Evolutionary conservation across 164 flowering plant genomes (phyloP).

Genomic region (Vitis rotundifolia): DNA sequence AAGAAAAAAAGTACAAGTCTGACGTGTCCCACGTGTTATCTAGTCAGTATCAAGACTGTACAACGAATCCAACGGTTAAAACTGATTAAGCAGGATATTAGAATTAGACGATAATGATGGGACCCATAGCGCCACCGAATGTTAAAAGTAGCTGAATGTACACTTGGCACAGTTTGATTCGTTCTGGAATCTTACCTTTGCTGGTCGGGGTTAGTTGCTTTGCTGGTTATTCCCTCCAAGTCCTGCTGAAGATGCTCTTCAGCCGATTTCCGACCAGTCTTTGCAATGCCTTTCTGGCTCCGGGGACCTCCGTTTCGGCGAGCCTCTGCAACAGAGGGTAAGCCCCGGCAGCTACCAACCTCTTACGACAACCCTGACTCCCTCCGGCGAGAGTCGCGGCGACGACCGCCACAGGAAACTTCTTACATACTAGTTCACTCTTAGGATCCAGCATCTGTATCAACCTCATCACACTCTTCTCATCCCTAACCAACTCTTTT

Average conservation of each 20-base stretch:
- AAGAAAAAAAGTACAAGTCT: not conserved
- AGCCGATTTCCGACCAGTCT: constrained; percentile 65
- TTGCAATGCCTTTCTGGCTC: constrained; percentile 70
- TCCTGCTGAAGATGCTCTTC: constrained; percentile 60
- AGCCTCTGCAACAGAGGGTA: constrained; percentile 54
- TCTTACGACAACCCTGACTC: constrained; percentile 53
- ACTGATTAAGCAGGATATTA: not conserved
- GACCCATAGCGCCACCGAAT: not conserved
- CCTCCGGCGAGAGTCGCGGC: constrained; percentile 52
- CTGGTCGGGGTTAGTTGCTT: constrained; percentile 40
- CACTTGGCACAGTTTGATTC: not conserved
- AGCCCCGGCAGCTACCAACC: constrained; percentile 64
- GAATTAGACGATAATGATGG: not conserved
- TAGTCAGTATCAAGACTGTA: too few relatives aligned
- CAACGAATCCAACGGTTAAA: not conserved
- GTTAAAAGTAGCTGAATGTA: not conserved
- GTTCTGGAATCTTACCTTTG: constrained; percentile 25
- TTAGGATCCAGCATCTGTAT: constrained; percentile 67
- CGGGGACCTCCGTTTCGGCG: constrained; percentile 68
- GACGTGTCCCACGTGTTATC: too few relatives aligned
- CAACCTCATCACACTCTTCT: constrained; percentile 62
- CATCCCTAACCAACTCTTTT: constrained; percentile 68
- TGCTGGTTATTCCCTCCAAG: constrained; percentile 56
- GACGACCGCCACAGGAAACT: constrained; percentile 54
- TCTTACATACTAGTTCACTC: constrained; percentile 50